Percentiles rank a stretch among this genome's conserved stretches.
Evolutionary conservation across 2,329 filamentous ascomycete genomes (phyloP).

Genomic region (Sporothrix pseudoabietina): DNA sequence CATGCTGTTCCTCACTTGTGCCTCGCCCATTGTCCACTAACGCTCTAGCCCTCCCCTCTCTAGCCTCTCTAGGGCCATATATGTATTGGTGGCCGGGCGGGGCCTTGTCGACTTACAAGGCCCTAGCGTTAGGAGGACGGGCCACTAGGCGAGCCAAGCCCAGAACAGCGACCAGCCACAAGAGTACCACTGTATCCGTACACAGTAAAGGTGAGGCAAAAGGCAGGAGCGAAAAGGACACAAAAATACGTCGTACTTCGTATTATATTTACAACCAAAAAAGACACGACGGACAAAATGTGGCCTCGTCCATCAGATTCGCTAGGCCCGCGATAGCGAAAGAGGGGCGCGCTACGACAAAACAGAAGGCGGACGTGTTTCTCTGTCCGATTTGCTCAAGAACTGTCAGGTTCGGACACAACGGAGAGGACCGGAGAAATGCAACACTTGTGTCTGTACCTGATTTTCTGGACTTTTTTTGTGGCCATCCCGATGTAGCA

Average conservation of each 20-base stretch:
- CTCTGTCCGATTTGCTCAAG: neutral
- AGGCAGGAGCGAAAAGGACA: neutral
- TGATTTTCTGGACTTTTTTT: neutral
- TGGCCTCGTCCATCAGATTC: neutral
- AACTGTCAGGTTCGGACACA: neutral
- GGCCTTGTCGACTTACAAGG: constrained; percentile 2
- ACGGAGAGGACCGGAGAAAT: neutral
- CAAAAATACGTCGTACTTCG: too few relatives aligned
- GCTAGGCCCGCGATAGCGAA: neutral
- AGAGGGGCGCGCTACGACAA: neutral
- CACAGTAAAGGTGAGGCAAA: neutral
- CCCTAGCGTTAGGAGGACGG: constrained; percentile 15
- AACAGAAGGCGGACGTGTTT: neutral
- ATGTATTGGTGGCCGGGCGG: constrained; percentile 8
- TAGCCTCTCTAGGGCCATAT: neutral
- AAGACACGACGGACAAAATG: neutral
- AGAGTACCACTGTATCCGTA: neutral
- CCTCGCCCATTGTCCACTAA: neutral
- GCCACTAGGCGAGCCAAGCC: constrained; percentile 18
- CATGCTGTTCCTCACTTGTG: neutral
- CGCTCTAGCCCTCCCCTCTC: neutral
- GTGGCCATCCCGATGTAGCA: constrained; percentile 23
- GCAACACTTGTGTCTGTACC: neutral
- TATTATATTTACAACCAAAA: neutral
- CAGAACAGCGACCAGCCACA: constrained; percentile 26